Evolutionary conservation across 2,329 filamentous ascomycete species (phyloP), one percentile per base, ranked within the genome.

Genomic region (Orbilia ellipsospora): DNA sequence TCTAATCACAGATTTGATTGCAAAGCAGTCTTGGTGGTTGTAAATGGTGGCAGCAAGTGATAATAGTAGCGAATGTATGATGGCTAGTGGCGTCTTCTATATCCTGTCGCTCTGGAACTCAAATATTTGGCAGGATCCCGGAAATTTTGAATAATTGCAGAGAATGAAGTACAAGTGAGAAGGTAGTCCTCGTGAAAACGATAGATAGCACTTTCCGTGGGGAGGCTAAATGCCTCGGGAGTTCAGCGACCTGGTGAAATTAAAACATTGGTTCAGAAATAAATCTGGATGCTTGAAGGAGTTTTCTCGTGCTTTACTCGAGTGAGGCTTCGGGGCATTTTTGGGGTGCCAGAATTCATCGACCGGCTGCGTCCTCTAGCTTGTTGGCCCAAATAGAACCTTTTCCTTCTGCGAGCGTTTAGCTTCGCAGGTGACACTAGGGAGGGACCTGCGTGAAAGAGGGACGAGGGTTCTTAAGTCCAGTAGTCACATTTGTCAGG

Each of bases 401-500:
- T 57, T 54, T 60, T n/a, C 63, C 45, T 50, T 48, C 51, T 55
- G 68, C 36, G 56, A 55, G 68, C 69, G 62, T 73, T 54, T 73
- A 73, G 69, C 56, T 63, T 73, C 26, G 69, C 69, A 73, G 69
- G 62, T 73, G 69, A 63, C 69, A 73, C 69, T 63, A 18, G 56
- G 44, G 40, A 31, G 56, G 52, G 36, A 62, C 55, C 62, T n/a
- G 23, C 23, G 23, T 23, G 4, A 23, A 23, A 23, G 23, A 23
- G 23, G 4, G 2, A 23, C 23, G 23, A 23, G 23, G 23, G 23
- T 23, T 56, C 16, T 31, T 40, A 40, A 67, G 56, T 65, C 36
- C 51, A 56, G 56, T 45, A 42, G 54, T 73, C 42, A 56, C 62
- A 73, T 73, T 73, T 73, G 69, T 73, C 69, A 73, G 56, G 55